These are phyloP conservation scores for Selaginella moellendorffii DNA, from an alignment of 75 land plant genomes.

Conservation along the genomic window DNA sequence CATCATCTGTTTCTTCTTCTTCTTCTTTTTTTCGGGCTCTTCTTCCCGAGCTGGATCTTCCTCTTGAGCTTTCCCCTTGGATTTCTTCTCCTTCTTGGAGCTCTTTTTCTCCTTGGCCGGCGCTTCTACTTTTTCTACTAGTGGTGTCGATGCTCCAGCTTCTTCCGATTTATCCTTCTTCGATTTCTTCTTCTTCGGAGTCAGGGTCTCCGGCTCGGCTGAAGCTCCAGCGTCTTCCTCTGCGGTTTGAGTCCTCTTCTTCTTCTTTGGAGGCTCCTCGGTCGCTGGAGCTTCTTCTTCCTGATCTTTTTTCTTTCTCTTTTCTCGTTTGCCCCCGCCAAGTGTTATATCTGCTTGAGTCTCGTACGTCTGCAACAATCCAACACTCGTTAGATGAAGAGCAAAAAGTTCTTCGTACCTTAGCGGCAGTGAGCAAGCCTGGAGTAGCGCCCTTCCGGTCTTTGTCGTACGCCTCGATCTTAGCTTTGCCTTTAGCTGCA, in stretches of 20 bases:
- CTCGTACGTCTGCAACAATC: conserved; percentile 43
- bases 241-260: neutral
- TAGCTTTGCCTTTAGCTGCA: conserved; percentile 72
- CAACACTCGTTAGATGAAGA: neutral
- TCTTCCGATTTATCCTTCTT: conserved; percentile 25
- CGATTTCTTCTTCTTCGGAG: neutral
- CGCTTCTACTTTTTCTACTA: conserved; percentile 15
- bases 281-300: conserved; percentile 8
- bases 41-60: too few species aligned
- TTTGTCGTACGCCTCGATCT: conserved; percentile 75
- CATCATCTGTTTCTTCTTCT: conserved; percentile 25
- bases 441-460: conserved; percentile 64
- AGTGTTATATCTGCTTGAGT: neutral
- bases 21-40: too few species aligned
- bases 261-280: conserved; percentile 13
- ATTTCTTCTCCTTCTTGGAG: conserved; percentile 6
- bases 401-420: conserved; percentile 30
- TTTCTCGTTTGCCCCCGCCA: neutral
- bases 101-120: conserved; percentile 12
- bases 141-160: conserved; percentile 4
- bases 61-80: too few species aligned
- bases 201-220: neutral
- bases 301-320: conserved; percentile 15
- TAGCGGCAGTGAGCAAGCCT: conserved; percentile 66
- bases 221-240: neutral